phyloP scores from a whole-genome alignment of 1,284 basidiomycete genomes.

The Ceratobasidium sp. region DNA sequence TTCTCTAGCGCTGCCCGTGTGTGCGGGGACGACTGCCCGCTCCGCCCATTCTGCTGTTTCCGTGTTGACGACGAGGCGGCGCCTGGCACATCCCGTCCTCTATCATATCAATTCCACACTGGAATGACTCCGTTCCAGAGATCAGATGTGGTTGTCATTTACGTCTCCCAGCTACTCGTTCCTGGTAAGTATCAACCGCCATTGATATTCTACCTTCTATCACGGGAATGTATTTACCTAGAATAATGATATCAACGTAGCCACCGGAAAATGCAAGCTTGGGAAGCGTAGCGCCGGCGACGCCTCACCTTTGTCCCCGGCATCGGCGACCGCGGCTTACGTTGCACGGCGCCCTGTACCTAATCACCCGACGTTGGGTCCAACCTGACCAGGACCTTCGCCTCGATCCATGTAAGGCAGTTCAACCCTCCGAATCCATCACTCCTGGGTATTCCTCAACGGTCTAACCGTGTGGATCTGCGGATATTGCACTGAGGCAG shows the following conservation, averaged over 20 bases:
- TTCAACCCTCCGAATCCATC: neutral
- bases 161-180: neutral
- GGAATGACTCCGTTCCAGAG: neutral
- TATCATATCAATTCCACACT: neutral
- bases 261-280: too few relatives aligned
- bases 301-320: neutral
- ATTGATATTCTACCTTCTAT: neutral
- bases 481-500: constrained; percentile 37
- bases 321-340: constrained; percentile 16
- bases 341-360: constrained; percentile 3
- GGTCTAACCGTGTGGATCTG: constrained; percentile 26
- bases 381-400: neutral
- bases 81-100: neutral
- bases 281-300: neutral
- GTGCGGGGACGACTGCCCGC: neutral
- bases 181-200: neutral
- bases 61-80: neutral
- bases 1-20: neutral
- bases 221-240: too few relatives aligned
- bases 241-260: too few relatives aligned
- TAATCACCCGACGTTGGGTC: constrained; percentile 6
- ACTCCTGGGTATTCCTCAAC: neutral
- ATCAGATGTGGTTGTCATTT: neutral
- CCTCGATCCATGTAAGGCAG: neutral
- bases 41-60: neutral